A percentile compares a stretch with the other conserved stretches of the same genome.
phyloP scores from a whole-genome alignment of 2,329 filamentous ascomycete genomes.

The Thelonectria olida region DNA sequence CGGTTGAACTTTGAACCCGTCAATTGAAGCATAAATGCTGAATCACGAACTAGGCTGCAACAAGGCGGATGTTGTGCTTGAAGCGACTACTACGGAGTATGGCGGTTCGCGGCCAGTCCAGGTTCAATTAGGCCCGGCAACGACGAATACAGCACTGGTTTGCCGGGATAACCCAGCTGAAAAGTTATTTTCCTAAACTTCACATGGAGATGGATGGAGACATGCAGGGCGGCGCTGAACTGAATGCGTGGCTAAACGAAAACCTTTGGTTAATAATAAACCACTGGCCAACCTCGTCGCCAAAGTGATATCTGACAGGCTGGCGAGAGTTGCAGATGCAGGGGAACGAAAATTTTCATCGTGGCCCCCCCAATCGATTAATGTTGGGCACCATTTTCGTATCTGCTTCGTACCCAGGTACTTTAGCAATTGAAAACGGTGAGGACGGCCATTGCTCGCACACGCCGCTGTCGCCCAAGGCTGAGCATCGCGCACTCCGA shows the following conservation, averaged over 20 bases:
- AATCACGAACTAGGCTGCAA: neutral
- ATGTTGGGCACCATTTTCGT: neutral
- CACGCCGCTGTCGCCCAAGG: neutral
- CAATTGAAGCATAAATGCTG: neutral
- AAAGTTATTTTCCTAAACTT: neutral
- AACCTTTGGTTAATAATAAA: neutral
- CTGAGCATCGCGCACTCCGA: conserved; percentile 15
- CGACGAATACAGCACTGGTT: neutral
- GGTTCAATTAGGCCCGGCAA: neutral
- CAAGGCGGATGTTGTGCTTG: neutral
- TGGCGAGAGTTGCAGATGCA: neutral
- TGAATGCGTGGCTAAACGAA: neutral
- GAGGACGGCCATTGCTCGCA: no score
- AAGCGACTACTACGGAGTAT: no score
- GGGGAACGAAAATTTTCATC: neutral
- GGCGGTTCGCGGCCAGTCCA: neutral
- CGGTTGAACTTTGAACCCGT: neutral
- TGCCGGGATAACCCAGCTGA: conserved; percentile 14
- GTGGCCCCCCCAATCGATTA: no score
- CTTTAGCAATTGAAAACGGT: no score
- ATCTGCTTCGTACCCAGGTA: neutral
- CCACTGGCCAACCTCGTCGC: neutral
- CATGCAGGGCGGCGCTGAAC: neutral
- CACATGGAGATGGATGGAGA: neutral
- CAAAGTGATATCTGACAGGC: conserved; percentile 14